Conservation (phyloP, 2,329 filamentous ascomycete species). For the Epichloe coenophiala region DNA sequence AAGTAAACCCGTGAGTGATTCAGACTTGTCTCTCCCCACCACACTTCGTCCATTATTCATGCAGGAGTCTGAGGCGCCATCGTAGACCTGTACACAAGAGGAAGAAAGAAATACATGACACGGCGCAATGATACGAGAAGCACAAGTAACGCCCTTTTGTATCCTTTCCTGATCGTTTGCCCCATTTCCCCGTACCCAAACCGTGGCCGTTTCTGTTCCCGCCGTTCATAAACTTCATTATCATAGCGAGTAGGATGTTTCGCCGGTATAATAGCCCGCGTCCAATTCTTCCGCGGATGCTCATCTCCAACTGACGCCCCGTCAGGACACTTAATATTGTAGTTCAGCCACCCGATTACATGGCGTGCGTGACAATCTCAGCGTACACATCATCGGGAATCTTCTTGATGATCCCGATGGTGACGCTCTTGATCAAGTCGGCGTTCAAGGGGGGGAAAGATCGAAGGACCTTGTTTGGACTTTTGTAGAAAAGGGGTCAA, state of each 20-base stretch:
- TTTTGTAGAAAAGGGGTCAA: constrained; percentile 22
- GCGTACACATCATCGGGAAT: constrained; percentile 84
- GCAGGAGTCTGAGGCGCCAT: too few species aligned
- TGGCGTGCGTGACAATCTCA: constrained; percentile 79
- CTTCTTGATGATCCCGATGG: constrained; percentile 75
- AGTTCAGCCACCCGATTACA: constrained; percentile 24
- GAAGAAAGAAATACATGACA: not conserved
- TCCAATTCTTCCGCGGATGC: too few species aligned
- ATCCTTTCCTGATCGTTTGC: not conserved
- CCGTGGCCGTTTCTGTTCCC: not conserved
- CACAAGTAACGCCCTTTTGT: not conserved
- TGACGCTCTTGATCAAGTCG: constrained; percentile 70
- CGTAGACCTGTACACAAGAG: not conserved
- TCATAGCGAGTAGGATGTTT: not conserved
- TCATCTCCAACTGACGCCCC: too few species aligned
- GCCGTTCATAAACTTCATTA: not conserved
- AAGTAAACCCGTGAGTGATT: not conserved
- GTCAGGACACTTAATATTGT: too few species aligned
- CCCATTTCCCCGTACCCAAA: not conserved
- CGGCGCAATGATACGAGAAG: not conserved
- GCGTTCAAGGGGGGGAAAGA: constrained; percentile 80
- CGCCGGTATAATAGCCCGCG: too few species aligned
- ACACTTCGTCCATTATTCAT: too few species aligned
- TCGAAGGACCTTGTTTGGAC: constrained; percentile 83
- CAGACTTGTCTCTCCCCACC: too few species aligned